A percentile compares a stretch with the other conserved stretches of the same genome.
phyloP scores from a whole-genome alignment of 352 stramenopile genomes.

The Phytopythium delawarense region DNA sequence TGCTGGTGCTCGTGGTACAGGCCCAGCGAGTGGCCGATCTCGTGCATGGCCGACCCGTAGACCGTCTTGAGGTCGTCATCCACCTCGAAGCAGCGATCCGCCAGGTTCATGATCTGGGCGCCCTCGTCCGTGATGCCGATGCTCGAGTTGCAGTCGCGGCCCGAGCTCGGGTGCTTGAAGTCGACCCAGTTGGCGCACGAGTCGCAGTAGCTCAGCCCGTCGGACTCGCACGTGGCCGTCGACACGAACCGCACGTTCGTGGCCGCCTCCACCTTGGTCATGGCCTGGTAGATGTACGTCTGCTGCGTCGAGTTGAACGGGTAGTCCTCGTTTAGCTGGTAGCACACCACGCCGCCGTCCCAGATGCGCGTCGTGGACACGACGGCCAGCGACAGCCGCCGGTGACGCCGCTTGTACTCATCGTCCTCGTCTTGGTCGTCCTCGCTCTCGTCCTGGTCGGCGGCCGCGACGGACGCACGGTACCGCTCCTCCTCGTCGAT shows the following conservation, averaged over 20 bases:
- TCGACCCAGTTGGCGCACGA: constrained; percentile 69
- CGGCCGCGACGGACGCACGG: constrained; percentile 14
- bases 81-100: constrained; percentile 71
- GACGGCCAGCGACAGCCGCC: constrained; percentile 59
- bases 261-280: constrained; percentile 54
- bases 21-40: constrained; percentile 72
- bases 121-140: constrained; percentile 67
- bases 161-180: constrained; percentile 67
- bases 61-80: constrained; percentile 69
- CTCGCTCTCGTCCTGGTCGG: constrained; percentile 1
- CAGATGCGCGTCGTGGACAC: constrained; percentile 60
- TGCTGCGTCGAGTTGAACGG: constrained; percentile 54
- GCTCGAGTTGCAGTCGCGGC: constrained; percentile 74
- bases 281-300: constrained; percentile 59
- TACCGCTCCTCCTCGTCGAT: constrained; percentile 31
- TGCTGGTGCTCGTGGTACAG: constrained; percentile 86
- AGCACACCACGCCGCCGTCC: constrained; percentile 70
- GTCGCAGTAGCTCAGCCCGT: constrained; percentile 49
- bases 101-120: constrained; percentile 66
- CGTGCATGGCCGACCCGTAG: constrained; percentile 77
- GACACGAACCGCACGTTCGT: constrained; percentile 78
- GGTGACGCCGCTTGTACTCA: constrained; percentile 22
- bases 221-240: constrained; percentile 38
- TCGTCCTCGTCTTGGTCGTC: constrained; percentile 15
- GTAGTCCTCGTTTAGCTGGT: constrained; percentile 59